Evolutionary conservation across 495 filamentous ascomycete genomes (phyloP), one percentile per base, ranked within the genome.

Genomic region (Xylaria curta): DNA sequence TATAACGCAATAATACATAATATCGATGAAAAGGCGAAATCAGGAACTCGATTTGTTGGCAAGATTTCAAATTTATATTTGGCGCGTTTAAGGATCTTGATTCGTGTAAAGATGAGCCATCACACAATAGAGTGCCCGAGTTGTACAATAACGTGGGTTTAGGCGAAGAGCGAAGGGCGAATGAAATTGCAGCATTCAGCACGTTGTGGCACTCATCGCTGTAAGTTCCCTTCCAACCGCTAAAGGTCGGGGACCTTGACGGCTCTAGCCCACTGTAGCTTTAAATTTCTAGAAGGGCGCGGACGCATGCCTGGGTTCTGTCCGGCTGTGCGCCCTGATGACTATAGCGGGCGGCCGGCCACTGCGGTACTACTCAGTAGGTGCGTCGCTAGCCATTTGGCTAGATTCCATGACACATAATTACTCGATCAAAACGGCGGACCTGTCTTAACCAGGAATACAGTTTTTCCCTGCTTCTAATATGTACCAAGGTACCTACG

Each of bases 341-440:
- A 63, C 36, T 12, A 63, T 44, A 44, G 60, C 60, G 60, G 60
- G 59, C 19, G 21, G 44, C 36, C 60, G 38, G 60, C 10, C 59
- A 42, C 6, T 51, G 26, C 26, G 24, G 40, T 38, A 38, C 36
- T 38, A 38, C 36, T 38, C 38, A 42, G 38, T 42, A 42, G 38
- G 13, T 42, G 38, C 38, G 38, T 42, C 63, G 63, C 63, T 66
- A 66, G 44, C 62, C 66, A 59, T 24, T 38, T 72, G 58, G 69
- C 19, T 64, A 46, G 28, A 76, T 76, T 73, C 71, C 78, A 83
- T 85, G 82, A 85, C 84, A 85, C 83, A 85, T 83, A 84, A 85
- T 84, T 85, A 85, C 83, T 80, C 82, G 81, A 85, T 84, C 75
- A 78, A 83, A 85, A 84, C 62, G 61, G 70, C 49, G 21, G n/a